phyloP scores from a whole-genome alignment of 1,139 yeast species.

The Waltiozyma sp. region DNA sequence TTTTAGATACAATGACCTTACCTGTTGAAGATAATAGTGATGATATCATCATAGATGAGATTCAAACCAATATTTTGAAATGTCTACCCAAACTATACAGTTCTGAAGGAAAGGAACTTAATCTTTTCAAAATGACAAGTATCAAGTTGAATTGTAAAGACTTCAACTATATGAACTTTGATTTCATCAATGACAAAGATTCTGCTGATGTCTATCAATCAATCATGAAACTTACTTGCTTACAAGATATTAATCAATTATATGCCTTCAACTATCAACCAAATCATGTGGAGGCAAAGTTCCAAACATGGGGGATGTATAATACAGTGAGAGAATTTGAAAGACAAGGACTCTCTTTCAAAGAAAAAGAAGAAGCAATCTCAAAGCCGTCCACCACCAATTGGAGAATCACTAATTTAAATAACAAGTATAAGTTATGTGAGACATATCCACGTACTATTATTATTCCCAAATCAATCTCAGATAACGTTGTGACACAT shows the following conservation, averaged over 20 bases:
- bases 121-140: conserved; percentile 39
- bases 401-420: conserved; percentile 68
- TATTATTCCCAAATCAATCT: conserved; percentile 62
- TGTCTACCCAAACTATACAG: conserved; percentile 16
- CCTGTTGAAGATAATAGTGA: conserved; percentile 1
- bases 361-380: too few species aligned
- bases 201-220: conserved; percentile 68
- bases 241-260: conserved; percentile 42
- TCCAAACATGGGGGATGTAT: conserved; percentile 66
- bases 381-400: too few species aligned
- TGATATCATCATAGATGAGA: conserved; percentile 2
- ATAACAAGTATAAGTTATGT: conserved; percentile 56
- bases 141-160: conserved; percentile 75
- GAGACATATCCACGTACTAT: conserved; percentile 63
- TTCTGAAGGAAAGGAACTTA: conserved; percentile 19
- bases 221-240: conserved; percentile 53
- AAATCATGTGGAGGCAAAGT: conserved; percentile 38
- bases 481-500: conserved; percentile 74
- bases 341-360: conserved; percentile 44
- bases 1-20: conserved; percentile 3
- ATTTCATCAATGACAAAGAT: conserved; percentile 46
- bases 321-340: conserved; percentile 52
- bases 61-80: conserved; percentile 7
- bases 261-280: conserved; percentile 66
- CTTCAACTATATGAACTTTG: conserved; percentile 75